Conservation (phyloP, 352 stramenopile species). For the Pythium aristosporum region DNA sequence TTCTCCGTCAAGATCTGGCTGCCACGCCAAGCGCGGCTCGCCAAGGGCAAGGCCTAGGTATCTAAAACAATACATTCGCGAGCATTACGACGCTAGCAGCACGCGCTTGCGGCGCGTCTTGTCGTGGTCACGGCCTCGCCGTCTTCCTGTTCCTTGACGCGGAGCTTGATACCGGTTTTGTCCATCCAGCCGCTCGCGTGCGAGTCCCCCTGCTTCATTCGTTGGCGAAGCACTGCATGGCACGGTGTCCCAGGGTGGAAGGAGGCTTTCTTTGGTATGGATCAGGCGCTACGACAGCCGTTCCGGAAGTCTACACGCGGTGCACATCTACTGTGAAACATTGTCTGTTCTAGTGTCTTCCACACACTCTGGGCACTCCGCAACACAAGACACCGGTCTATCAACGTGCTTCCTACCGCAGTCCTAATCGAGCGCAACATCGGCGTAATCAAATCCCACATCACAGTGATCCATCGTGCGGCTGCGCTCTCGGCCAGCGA, state of each 20-base stretch:
- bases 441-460: background rate
- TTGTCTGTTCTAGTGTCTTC: background rate
- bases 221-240: conserved; percentile 59
- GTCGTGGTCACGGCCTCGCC: conserved; percentile 63
- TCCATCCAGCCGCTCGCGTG: conserved; percentile 82
- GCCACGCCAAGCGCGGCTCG: conserved; percentile 51
- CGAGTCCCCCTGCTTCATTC: conserved; percentile 84
- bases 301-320: background rate
- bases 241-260: no score
- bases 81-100: conserved; percentile 42
- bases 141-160: conserved; percentile 91
- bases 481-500: conserved; percentile 66
- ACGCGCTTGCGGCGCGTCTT: conserved; percentile 71
- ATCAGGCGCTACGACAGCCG: no score
- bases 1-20: conserved; percentile 88
- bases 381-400: conserved; percentile 6
- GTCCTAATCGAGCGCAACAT: background rate
- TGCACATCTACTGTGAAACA: background rate
- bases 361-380: background rate
- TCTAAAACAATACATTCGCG: background rate
- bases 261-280: no score
- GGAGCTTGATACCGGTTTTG: conserved; percentile 85
- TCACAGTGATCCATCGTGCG: background rate
- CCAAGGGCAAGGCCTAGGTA: conserved; percentile 51
- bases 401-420: background rate